Evolutionary conservation across 2,329 filamentous ascomycete species (phyloP), one percentile per base, ranked within the genome.

Genomic region (Clonostachys sp.): DNA sequence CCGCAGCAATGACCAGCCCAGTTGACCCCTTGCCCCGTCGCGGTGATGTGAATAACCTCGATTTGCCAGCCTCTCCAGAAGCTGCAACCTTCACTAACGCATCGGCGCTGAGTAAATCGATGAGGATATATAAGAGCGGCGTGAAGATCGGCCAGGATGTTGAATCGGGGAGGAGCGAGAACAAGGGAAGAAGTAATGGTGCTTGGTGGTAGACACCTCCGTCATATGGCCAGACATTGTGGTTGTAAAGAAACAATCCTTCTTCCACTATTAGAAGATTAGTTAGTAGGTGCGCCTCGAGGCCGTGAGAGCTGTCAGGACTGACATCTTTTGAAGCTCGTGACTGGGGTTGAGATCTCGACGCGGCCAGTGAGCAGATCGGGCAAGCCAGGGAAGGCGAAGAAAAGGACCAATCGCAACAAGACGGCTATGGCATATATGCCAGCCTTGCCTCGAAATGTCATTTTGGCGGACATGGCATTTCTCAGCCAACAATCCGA

Each of bases 141-240:
- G 89, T 92, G 53, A 88, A 83, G 55, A 91, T 74, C 20, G 89
- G 86, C 59, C 82, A 82, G 45, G 70, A 64, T 51, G 77, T 71
- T 44, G 83, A 77, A 62, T 85, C 80, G 10, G 94, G 92, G 41
- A 99, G 79, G 41, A 96, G 78, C 35, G 90, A 89, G 75, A 97
- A 96, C 55, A 97, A 78, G 42, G 92, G 90, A 50, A 99, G 82
- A 39, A 99, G 80, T 48, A 99, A 77, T 43, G 94, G 94, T 40
- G 91, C 90, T 76, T 96, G 78, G 68, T 83, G 78, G 65, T 80
- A 85, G 62, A 85, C 89, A 58, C 94, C 94, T 54, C 94, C 94
- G 65, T 99, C 91, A 71, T 97, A 99, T 2, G 94, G 94, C 50
- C 91, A 96, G 48, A 97, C 89, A 72, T 96, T 95, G 66, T 95